phyloP scores from a whole-genome alignment of 768 basidiomycete genomes.

The Lactarius pseudohatsudake region DNA sequence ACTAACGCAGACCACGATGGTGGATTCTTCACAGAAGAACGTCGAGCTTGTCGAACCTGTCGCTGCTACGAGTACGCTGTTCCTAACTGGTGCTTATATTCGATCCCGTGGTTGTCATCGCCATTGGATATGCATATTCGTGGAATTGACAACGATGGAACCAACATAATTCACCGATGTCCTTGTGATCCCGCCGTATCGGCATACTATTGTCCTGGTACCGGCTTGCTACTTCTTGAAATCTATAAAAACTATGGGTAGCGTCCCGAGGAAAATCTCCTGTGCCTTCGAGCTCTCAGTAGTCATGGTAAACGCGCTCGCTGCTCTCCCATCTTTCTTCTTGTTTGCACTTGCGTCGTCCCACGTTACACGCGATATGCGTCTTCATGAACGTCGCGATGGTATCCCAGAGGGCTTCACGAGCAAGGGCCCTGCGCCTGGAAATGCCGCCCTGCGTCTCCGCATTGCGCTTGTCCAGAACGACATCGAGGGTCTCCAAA shows the following conservation, averaged over 20 bases:
- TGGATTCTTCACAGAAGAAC: not conserved
- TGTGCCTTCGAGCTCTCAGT: too few species aligned
- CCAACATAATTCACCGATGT: too few species aligned
- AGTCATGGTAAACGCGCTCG: not conserved
- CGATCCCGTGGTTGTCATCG: not conserved
- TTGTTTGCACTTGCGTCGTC: not conserved
- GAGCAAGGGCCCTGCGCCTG: constrained; percentile 9
- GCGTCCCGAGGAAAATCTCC: not conserved
- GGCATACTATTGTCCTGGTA: not conserved
- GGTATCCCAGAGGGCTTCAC: constrained; percentile 9
- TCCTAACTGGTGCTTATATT: not conserved
- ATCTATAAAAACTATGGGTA: not conserved
- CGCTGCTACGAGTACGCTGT: not conserved
- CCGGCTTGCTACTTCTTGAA: not conserved
- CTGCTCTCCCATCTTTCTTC: not conserved
- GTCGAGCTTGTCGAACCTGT: not conserved
- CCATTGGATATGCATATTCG: not conserved
- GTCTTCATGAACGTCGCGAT: not conserved
- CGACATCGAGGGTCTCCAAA: constrained; percentile 5
- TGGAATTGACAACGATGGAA: not conserved
- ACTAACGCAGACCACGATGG: not conserved
- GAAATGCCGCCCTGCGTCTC: constrained; percentile 3
- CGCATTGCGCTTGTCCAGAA: constrained; percentile 12
- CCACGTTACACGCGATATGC: constrained; percentile 1
- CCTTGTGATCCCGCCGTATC: not conserved